Evolutionary conservation across 371 early-diverging fungal species (phyloP).

Genomic region (Blakeslea trispora): DNA sequence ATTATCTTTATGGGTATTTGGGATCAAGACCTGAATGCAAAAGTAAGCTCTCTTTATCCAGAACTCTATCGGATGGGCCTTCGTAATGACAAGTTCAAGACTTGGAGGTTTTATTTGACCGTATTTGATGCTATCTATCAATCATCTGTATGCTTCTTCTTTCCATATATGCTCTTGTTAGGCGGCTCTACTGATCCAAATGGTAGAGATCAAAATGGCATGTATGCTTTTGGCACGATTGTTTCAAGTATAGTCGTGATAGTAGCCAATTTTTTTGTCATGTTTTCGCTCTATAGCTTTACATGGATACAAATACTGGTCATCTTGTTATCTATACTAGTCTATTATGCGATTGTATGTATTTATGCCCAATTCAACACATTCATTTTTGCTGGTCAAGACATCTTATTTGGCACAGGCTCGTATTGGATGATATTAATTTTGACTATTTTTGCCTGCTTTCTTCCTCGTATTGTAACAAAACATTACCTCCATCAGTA

Average conservation of each 20-base stretch:
- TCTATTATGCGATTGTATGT: constrained; percentile 51
- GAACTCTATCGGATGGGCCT: constrained; percentile 88
- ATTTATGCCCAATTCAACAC: constrained; percentile 50
- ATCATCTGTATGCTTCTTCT: constrained; percentile 80
- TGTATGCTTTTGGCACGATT: constrained; percentile 77
- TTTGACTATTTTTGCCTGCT: constrained; percentile 47
- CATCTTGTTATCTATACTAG: constrained; percentile 55
- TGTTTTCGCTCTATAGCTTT: constrained; percentile 74
- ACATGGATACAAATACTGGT: constrained; percentile 71
- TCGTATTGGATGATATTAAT: constrained; percentile 56
- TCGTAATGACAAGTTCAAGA: constrained; percentile 78
- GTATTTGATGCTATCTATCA: constrained; percentile 88
- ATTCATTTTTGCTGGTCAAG: constrained; percentile 48
- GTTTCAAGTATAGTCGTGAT: constrained; percentile 77
- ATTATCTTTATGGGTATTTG: constrained; percentile 78
- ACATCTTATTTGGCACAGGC: constrained; percentile 47
- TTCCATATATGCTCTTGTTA: constrained; percentile 57
- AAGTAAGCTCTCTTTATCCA: constrained; percentile 75
- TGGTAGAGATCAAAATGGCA: constrained; percentile 64
- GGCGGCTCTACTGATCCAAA: constrained; percentile 47
- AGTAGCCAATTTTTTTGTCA: constrained; percentile 82
- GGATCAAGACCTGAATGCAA: constrained; percentile 87
- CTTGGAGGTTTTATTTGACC: constrained; percentile 81
- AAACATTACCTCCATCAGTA: constrained; percentile 52
- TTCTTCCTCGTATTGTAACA: constrained; percentile 54